These are phyloP conservation scores for Cytospora piceicola DNA, from an alignment of 2,329 filamentous ascomycete genomes.

Conservation along the genomic window DNA sequence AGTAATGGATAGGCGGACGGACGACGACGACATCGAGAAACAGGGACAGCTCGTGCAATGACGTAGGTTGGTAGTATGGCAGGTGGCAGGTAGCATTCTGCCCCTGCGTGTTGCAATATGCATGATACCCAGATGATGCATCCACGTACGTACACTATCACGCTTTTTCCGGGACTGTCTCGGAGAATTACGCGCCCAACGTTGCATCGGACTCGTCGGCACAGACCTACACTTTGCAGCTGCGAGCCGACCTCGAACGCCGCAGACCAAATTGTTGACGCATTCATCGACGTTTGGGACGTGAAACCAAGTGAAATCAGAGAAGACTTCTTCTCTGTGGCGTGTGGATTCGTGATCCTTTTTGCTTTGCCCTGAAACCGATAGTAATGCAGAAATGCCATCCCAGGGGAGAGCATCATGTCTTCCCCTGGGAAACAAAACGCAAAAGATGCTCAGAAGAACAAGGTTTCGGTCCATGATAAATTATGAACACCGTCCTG, in stretches of 20 bases:
- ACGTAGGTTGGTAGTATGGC: not conserved
- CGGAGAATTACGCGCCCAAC: not conserved
- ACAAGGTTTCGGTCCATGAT: not conserved
- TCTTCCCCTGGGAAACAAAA: not conserved
- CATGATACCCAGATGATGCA: no score
- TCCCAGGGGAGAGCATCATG: not conserved
- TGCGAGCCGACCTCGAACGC: not conserved
- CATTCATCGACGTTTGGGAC: not conserved
- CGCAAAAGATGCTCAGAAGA: not conserved
- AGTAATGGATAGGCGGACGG: not conserved
- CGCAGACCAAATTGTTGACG: not conserved
- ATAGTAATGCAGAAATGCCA: not conserved
- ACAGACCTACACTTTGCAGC: not conserved
- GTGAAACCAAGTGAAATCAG: not conserved
- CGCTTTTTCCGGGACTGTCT: not conserved
- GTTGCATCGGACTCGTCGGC: not conserved
- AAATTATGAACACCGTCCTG: not conserved
- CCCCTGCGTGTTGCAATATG: no score
- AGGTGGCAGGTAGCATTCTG: no score
- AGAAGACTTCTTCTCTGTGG: not conserved
- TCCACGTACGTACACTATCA: no score
- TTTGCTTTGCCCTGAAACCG: not conserved
- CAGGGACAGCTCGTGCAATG: not conserved
- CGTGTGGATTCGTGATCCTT: not conserved
- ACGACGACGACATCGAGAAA: not conserved